Evolutionary conservation across 805 yeast genomes (phyloP).

Genomic region (Candida montana): DNA sequence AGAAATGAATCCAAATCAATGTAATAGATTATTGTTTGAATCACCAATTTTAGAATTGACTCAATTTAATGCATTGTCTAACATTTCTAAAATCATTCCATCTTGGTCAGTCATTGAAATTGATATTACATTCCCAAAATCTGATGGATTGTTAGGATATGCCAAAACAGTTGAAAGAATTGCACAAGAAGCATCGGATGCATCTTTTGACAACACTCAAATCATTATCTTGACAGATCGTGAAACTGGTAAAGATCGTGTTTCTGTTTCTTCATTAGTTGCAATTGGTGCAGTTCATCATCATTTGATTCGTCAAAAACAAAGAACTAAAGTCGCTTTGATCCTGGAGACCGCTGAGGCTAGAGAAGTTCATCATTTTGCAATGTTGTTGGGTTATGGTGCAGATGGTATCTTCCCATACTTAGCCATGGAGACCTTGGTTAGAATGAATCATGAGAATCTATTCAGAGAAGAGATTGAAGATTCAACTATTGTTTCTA

Average conservation of each 20-base stretch:
- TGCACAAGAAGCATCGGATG: conserved; percentile 81
- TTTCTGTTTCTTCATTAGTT: conserved; percentile 80
- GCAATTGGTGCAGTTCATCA: conserved; percentile 98
- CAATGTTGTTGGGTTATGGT: conserved; percentile 94
- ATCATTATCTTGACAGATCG: conserved; percentile 76
- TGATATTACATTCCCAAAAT: conserved; percentile 82
- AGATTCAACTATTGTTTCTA: conserved; percentile 57
- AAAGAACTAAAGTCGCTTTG: conserved; percentile 91
- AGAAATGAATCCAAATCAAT: conserved; percentile 89
- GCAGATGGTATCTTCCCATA: conserved; percentile 95
- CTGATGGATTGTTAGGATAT: conserved; percentile 84
- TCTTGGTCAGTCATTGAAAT: conserved; percentile 78
- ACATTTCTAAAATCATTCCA: conserved; percentile 73
- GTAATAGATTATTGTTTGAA: conserved; percentile 76
- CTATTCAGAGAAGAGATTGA: conserved; percentile 54
- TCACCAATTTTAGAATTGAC: conserved; percentile 76
- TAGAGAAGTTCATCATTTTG: conserved; percentile 93
- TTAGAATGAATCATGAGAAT: conserved; percentile 79
- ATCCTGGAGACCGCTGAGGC: conserved; percentile 95
- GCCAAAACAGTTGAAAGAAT: conserved; percentile 78
- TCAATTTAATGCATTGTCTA: conserved; percentile 70
- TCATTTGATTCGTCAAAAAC: conserved; percentile 91
- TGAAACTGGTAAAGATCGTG: conserved; percentile 50
- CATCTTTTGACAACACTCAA: conserved; percentile 71
- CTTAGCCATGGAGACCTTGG: conserved; percentile 82